phyloP scores from a whole-genome alignment of 1,284 basidiomycete species.

The Entoloma clypeatum region DNA sequence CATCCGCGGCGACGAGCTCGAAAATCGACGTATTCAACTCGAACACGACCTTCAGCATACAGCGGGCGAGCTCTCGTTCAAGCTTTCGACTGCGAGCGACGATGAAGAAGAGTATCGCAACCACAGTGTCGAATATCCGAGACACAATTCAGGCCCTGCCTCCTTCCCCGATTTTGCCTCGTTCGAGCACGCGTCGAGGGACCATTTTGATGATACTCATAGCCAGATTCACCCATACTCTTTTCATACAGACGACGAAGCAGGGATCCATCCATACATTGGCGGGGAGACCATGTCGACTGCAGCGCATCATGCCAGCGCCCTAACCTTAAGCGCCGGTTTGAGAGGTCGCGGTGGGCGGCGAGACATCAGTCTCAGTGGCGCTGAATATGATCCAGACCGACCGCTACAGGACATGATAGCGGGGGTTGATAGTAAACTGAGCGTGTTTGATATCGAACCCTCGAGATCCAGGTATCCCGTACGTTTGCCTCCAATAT shows the following conservation, averaged over 20 bases:
- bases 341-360: conserved; percentile 51
- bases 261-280: conserved; percentile 59
- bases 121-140: conserved; percentile 59
- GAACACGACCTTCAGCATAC: conserved; percentile 71
- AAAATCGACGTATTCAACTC: conserved; percentile 67
- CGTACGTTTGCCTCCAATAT: conserved; percentile 26
- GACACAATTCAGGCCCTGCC: conserved; percentile 57
- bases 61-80: conserved; percentile 65
- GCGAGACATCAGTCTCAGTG: conserved; percentile 60
- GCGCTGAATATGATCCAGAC: conserved; percentile 85
- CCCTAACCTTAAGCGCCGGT: conserved; percentile 80
- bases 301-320: conserved; percentile 82
- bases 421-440: conserved; percentile 47
- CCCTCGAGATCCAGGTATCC: conserved; percentile 45
- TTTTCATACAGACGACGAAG: conserved; percentile 60
- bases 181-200: conserved; percentile 54
- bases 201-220: conserved; percentile 51
- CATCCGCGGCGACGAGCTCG: conserved; percentile 67
- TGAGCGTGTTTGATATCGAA: conserved; percentile 52
- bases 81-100: conserved; percentile 50
- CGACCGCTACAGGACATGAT: conserved; percentile 74
- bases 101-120: conserved; percentile 35
- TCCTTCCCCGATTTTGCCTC: conserved; percentile 54
- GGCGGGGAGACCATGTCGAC: conserved; percentile 72
- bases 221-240: conserved; percentile 61